phyloP scores from a whole-genome alignment of 306 rosid genomes.

The Pachyrhizus erosus region DNA sequence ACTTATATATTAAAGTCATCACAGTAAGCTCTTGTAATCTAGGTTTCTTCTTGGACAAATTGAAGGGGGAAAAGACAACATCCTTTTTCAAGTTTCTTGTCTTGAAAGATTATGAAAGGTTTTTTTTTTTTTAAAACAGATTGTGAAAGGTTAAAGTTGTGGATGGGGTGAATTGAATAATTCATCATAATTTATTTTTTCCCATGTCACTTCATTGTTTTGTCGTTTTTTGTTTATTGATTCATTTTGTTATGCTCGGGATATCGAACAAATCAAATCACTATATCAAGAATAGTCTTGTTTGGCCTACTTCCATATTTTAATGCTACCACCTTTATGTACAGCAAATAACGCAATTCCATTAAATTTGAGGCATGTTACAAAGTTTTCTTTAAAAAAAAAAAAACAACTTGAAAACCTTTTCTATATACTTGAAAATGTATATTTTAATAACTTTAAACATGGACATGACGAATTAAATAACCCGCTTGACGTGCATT shows the following conservation, averaged over 20 bases:
- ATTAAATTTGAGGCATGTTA: not conserved
- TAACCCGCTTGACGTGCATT: not conserved
- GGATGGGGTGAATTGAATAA: slow-evolving; percentile 47
- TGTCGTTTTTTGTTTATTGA: slow-evolving; percentile 20
- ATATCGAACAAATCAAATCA: slow-evolving; percentile 7
- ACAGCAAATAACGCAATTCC: not conserved
- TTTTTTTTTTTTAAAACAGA: too few species aligned
- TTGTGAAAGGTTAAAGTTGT: slow-evolving; percentile 47
- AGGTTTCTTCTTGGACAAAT: slow-evolving; percentile 34
- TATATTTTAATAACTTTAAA: not conserved
- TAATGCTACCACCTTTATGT: not conserved
- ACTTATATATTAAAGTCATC: not conserved
- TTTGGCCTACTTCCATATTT: not conserved
- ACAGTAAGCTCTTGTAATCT: not conserved
- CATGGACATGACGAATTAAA: not conserved
- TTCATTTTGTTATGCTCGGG: not conserved
- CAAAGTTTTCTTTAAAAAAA: too few species aligned
- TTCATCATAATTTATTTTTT: slow-evolving; percentile 7
- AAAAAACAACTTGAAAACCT: too few species aligned
- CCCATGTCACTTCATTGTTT: slow-evolving; percentile 37
- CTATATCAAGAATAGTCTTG: not conserved
- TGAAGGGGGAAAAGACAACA: slow-evolving; percentile 33
- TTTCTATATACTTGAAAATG: not conserved
- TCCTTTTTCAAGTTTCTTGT: slow-evolving; percentile 41
- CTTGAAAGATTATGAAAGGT: slow-evolving; percentile 36